Evolutionary conservation across 306 rosid genomes (phyloP).

Genomic region (Vicia faba): DNA sequence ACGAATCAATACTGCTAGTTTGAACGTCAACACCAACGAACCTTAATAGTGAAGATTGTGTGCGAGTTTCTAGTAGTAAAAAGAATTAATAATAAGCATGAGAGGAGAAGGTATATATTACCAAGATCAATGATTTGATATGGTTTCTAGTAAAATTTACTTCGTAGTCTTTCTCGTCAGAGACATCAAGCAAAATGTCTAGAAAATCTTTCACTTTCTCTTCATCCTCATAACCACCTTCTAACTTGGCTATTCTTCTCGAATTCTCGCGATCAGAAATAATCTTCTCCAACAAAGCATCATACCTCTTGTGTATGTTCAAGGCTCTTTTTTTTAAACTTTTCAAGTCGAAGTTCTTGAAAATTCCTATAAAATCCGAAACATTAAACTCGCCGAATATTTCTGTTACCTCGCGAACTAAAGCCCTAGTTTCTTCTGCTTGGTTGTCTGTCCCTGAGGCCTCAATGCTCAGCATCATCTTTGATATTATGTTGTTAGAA

Average conservation of each 20-base stretch:
- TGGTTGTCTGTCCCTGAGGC: constrained; percentile 30
- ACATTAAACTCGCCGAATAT: constrained; percentile 40
- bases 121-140: constrained; percentile 50
- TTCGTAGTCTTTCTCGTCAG: constrained; percentile 31
- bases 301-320: constrained; percentile 43
- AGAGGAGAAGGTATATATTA: constrained; percentile 19
- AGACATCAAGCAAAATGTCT: constrained; percentile 48
- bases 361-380: constrained; percentile 33
- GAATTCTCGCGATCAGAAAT: constrained; percentile 46
- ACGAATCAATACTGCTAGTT: too few species aligned
- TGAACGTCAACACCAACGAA: too few species aligned
- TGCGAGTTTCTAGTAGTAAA: too few species aligned
- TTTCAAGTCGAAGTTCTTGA: neutral
- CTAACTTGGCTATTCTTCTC: constrained; percentile 20
- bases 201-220: constrained; percentile 46
- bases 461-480: constrained; percentile 53
- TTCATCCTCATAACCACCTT: neutral
- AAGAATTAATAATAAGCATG: neutral
- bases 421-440: constrained; percentile 34
- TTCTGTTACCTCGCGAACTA: constrained; percentile 45
- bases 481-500: constrained; percentile 44
- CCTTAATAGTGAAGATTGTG: too few species aligned
- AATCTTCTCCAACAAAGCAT: constrained; percentile 46
- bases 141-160: constrained; percentile 43
- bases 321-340: constrained; percentile 37